Evolutionary conservation across 2,329 filamentous ascomycete species (phyloP), one percentile per base, ranked within the genome.

Genomic region (Aquanectria penicillioides): DNA sequence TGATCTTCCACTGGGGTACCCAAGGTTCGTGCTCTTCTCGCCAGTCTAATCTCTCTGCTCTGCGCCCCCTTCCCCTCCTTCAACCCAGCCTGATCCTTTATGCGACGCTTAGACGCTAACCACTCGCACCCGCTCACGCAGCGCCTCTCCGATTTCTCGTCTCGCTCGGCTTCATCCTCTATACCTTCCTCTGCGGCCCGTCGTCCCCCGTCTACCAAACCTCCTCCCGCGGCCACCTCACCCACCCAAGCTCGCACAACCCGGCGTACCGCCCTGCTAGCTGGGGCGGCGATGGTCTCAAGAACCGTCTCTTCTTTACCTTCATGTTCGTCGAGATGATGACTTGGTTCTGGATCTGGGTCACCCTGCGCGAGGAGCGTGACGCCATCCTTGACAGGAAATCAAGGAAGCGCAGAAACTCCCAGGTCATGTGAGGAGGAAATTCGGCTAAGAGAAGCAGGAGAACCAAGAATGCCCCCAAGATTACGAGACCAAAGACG

Each of bases 271-370:
- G 72, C 48, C 74, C 77, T 28, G 71, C 74, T 44, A 69, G 74
- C 71, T 83, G 75, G 83, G 87, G 77, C 62, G 81, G 86, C 46
- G 89, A 93, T 62, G 84, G 86, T 20, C 76, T 97, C 68, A 93
- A 94, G 79, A 97, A 96, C 73, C 86, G 92, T 47, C 80, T 97
- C 34, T 86, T 97, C 34, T 96, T 97, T 73, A 88, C 90, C 0
- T 95, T 93, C 76, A 88, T 87, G 8, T 95, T 97, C 69, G 72
- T 97, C 71, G 94, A 97, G 80, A 86, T 92, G 74, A 81, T 92
- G 65, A 84, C 85, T 61, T 97, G 93, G 92, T 93, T 97, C 75
- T 97, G 93, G 93, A 87, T 86, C 20, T 92, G 88, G 82, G 82
- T 89, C 25, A 90, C 86, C 5, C 74, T 93, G 67, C 81, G 86